A percentile compares a stretch with the other conserved stretches of the same genome.
These are phyloP conservation scores for Jasminum sambac DNA, from an alignment of 257 asterid species.

Conservation along the genomic window DNA sequence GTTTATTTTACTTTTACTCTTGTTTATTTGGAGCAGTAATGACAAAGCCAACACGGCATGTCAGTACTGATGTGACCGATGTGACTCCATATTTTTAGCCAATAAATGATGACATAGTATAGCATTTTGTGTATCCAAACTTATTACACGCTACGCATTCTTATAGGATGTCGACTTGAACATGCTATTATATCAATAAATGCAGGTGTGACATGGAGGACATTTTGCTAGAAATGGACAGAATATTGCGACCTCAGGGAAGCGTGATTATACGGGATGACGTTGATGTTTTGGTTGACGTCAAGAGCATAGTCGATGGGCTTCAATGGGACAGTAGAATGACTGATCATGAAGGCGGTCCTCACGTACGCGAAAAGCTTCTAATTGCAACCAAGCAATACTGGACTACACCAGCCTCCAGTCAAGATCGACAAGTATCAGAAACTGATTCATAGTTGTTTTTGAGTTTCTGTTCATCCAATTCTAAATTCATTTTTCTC, in stretches of 20 bases:
- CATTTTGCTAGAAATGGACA: constrained; percentile 79
- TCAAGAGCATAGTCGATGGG: constrained; percentile 62
- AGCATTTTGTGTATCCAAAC: too few relatives aligned
- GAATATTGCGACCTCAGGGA: constrained; percentile 82
- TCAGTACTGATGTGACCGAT: too few relatives aligned
- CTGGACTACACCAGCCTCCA: constrained; percentile 73
- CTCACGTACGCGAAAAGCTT: constrained; percentile 80
- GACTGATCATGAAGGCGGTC: constrained; percentile 87
- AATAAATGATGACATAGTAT: too few relatives aligned
- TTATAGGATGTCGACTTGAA: neutral
- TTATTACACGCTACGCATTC: neutral
- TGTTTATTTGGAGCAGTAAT: too few relatives aligned
- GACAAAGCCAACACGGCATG: too few relatives aligned
- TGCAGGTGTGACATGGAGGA: constrained; percentile 75
- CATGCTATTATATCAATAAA: neutral
- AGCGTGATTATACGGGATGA: constrained; percentile 83
- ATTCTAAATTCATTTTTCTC: neutral
- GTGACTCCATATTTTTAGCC: too few relatives aligned
- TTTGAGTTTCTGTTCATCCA: neutral
- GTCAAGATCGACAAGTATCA: constrained; percentile 30
- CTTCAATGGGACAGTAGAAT: constrained; percentile 78
- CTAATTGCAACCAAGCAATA: constrained; percentile 79
- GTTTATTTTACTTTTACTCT: neutral
- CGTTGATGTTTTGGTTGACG: constrained; percentile 61
- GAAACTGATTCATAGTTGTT: constrained; percentile 35